Percentiles rank a stretch among this genome's conserved stretches.
phyloP scores from a whole-genome alignment of 1,284 basidiomycete genomes.

The Puccinia brachypodii region DNA sequence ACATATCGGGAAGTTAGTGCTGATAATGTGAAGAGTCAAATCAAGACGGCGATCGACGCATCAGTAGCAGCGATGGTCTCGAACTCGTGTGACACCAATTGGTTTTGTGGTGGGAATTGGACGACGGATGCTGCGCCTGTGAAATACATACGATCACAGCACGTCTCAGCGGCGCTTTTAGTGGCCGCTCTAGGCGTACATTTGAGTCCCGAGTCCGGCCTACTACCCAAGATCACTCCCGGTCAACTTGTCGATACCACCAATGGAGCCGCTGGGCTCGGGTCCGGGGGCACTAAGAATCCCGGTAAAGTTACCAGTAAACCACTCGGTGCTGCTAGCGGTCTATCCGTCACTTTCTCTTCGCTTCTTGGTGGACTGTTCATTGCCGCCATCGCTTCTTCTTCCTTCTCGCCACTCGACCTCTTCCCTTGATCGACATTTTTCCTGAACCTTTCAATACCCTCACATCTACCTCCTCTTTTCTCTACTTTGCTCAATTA shows the following conservation, averaged over 20 bases:
- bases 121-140: conserved; percentile 24
- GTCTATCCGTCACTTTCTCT: background rate
- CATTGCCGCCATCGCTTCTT: background rate
- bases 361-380: background rate
- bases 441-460: no score
- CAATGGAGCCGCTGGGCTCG: conserved; percentile 32
- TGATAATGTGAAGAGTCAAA: background rate
- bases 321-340: background rate
- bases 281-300: conserved; percentile 15
- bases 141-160: conserved; percentile 47
- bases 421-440: no score
- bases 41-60: conserved; percentile 29
- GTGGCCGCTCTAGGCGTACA: conserved; percentile 36
- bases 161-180: conserved; percentile 33
- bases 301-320: conserved; percentile 29
- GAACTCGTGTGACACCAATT: conserved; percentile 35
- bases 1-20: conserved; percentile 15
- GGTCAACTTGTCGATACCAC: conserved; percentile 32
- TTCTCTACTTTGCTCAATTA: no score
- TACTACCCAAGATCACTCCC: conserved; percentile 26
- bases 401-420: background rate
- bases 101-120: conserved; percentile 47
- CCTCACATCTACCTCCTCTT: no score
- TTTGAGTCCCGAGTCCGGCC: background rate
- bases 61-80: conserved; percentile 30